Conservation (phyloP, 2,329 filamentous ascomycete species). For the Aspergillus neoniger region DNA sequence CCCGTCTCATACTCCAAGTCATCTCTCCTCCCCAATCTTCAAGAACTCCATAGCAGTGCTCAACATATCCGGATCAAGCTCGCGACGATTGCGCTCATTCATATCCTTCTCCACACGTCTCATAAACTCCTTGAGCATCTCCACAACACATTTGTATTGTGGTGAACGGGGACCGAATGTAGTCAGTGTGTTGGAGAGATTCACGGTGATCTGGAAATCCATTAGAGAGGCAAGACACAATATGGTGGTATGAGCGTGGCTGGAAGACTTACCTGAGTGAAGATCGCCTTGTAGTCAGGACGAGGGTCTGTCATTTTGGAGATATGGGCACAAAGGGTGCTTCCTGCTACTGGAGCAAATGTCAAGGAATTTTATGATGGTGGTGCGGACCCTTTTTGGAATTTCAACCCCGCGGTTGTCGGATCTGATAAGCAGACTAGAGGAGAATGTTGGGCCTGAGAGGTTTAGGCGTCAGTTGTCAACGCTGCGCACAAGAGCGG, state of each 20-base stretch:
- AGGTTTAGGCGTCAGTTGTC: neutral
- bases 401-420: constrained; percentile 8
- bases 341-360: neutral
- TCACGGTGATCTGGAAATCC: constrained; percentile 40
- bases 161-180: constrained; percentile 42
- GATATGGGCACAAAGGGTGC: neutral
- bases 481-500: neutral
- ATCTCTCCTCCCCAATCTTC: constrained; percentile 24
- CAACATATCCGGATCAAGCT: constrained; percentile 34
- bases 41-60: constrained; percentile 38
- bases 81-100: constrained; percentile 6
- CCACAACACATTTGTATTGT: constrained; percentile 41
- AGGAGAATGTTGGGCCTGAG: neutral
- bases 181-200: constrained; percentile 42
- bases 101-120: constrained; percentile 28
- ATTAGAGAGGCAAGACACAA: neutral
- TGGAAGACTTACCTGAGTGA: constrained; percentile 22
- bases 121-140: constrained; percentile 38
- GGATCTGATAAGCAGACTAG: constrained; percentile 12
- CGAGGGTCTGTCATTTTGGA: neutral
- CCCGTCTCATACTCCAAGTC: neutral
- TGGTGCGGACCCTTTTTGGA: neutral
- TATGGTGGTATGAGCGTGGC: neutral
- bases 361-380: neutral
- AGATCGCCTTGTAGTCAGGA: constrained; percentile 24